These are phyloP conservation scores for Liquidambar formosana DNA, from an alignment of 164 flowering plant genomes.

Conservation along the genomic window DNA sequence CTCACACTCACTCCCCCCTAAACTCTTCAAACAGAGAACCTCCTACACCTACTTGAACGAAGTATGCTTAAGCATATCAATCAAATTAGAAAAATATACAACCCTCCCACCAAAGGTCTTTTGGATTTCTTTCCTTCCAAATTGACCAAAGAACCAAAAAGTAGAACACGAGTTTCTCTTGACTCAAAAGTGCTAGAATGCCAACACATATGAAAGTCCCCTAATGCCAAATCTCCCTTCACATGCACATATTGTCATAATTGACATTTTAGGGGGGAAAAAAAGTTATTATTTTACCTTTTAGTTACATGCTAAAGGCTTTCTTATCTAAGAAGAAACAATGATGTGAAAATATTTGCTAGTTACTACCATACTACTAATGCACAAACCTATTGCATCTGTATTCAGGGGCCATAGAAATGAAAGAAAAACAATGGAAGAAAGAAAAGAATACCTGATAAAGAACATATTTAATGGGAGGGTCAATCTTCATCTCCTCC, in stretches of 20 bases:
- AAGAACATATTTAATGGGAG: slow-evolving; percentile 77
- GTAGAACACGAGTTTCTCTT: neutral
- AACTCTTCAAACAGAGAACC: neutral
- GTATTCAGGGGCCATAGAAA: neutral
- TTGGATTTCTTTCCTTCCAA: neutral
- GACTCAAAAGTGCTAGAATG: neutral
- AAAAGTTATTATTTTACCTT: neutral
- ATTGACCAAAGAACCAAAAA: neutral
- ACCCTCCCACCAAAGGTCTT: neutral
- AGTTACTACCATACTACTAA: neutral
- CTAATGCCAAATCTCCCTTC: too few relatives aligned
- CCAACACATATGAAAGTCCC: too few relatives aligned
- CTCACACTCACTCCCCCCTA: neutral
- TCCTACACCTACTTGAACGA: neutral
- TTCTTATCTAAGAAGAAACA: neutral
- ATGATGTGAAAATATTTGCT: neutral
- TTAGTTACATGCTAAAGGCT: neutral
- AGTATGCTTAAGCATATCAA: neutral
- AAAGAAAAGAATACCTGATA: slow-evolving; percentile 60
- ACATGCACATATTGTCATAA: too few relatives aligned
- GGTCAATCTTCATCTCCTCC: slow-evolving; percentile 76
- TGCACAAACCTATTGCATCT: neutral
- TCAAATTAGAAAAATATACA: too few relatives aligned
- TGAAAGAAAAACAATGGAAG: neutral
- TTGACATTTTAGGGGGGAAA: neutral